Conservation (phyloP, 768 basidiomycete genomes). For the Boletus tomentosulus region DNA sequence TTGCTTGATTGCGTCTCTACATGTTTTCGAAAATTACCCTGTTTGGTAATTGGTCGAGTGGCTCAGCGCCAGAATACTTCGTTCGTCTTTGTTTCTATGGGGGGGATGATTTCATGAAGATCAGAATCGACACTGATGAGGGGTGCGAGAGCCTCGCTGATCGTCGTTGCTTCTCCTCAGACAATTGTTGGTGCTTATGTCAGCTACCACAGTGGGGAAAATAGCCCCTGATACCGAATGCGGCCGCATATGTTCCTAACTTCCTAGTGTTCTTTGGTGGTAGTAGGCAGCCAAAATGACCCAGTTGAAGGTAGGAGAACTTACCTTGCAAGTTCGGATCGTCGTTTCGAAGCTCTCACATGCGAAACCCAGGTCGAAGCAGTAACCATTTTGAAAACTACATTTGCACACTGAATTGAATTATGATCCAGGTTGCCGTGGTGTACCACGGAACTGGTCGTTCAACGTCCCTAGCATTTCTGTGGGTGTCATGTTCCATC, state of each 20-base stretch:
- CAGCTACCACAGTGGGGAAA: neutral
- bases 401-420: no score
- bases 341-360: neutral
- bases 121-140: neutral
- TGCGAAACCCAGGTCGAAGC: neutral
- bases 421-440: neutral
- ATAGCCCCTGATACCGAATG: neutral
- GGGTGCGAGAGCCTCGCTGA: neutral
- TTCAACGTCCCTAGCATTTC: slow-evolving; percentile 18
- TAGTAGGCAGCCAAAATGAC: neutral
- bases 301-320: neutral
- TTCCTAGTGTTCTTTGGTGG: neutral
- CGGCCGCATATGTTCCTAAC: no score
- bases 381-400: neutral
- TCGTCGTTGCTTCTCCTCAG: neutral
- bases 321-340: neutral
- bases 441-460: slow-evolving; percentile 7
- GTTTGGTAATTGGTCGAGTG: neutral
- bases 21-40: slow-evolving; percentile 10
- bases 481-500: slow-evolving; percentile 29
- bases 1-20: slow-evolving; percentile 21
- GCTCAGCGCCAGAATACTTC: neutral
- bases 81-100: neutral
- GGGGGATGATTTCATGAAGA: neutral
- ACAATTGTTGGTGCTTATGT: neutral